These are phyloP conservation scores for Aspergillus sparsus DNA, from an alignment of 495 filamentous ascomycete species.

Conservation along the genomic window DNA sequence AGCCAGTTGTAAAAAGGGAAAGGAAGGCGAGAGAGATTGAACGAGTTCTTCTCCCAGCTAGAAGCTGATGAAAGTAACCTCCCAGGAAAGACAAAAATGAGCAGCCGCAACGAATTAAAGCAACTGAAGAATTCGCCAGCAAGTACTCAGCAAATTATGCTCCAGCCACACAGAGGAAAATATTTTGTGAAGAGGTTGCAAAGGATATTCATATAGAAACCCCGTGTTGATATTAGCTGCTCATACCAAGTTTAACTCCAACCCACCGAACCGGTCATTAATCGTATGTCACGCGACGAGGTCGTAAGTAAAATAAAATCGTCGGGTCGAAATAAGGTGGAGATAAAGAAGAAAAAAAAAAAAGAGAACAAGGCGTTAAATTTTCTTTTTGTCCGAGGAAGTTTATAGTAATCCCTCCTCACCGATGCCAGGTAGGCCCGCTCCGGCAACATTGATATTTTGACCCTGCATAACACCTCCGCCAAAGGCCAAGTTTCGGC, in stretches of 20 bases:
- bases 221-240: constrained; percentile 20
- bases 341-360: constrained; percentile 19
- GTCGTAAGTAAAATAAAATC: constrained; percentile 24
- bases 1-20: not conserved
- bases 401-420: constrained; percentile 51
- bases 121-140: no score
- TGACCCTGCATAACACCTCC: constrained; percentile 54
- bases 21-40: not conserved
- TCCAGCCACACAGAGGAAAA: no score
- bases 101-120: no score
- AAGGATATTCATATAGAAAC: constrained; percentile 2
- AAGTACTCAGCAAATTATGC: no score
- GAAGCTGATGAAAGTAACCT: not conserved
- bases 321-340: constrained; percentile 27
- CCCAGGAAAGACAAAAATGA: no score
- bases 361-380: constrained; percentile 12
- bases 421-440: constrained; percentile 53
- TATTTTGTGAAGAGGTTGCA: no score
- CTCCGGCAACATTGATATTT: constrained; percentile 53
- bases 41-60: not conserved
- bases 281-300: constrained; percentile 29
- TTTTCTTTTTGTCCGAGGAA: constrained; percentile 6
- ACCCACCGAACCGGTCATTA: constrained; percentile 33
- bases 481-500: constrained; percentile 44
- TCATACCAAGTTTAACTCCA: constrained; percentile 33